Conservation (phyloP, 495 filamentous ascomycete genomes). For the Aspergillus cristatus region DNA sequence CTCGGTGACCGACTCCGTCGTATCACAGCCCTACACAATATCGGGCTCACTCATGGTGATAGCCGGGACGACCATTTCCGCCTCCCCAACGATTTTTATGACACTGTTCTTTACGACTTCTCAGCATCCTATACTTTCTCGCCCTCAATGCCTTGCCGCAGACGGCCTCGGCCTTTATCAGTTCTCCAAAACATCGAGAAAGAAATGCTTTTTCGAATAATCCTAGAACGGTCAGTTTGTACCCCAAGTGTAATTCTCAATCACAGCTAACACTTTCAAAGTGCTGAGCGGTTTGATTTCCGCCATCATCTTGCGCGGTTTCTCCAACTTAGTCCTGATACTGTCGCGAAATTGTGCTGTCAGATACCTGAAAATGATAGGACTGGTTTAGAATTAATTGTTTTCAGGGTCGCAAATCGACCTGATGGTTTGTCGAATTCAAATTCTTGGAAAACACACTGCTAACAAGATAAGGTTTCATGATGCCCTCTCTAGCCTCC, state of each 20-base stretch:
- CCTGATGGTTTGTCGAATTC: slow-evolving; percentile 2
- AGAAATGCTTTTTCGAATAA: too few species aligned
- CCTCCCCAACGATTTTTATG: slow-evolving; percentile 9
- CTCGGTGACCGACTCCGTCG: slow-evolving; percentile 10
- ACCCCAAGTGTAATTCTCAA: too few species aligned
- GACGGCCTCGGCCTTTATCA: slow-evolving; percentile 4
- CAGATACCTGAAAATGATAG: not conserved
- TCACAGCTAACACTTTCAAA: not conserved
- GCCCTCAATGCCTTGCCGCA: slow-evolving; percentile 1
- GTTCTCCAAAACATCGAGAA: slow-evolving; percentile 1
- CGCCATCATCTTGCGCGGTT: not conserved
- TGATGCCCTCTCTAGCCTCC: slow-evolving; percentile 5
- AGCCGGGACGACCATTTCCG: slow-evolving; percentile 11
- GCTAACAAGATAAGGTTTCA: slow-evolving; percentile 4
- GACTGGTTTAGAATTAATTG: slow-evolving; percentile 5
- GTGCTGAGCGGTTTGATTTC: not conserved
- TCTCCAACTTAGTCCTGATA: not conserved
- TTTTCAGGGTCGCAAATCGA: slow-evolving; percentile 2
- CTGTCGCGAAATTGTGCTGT: not conserved
- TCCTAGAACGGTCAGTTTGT: too few species aligned
- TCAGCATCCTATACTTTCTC: slow-evolving; percentile 10
- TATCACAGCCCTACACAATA: slow-evolving; percentile 7
- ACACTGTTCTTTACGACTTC: slow-evolving; percentile 14
- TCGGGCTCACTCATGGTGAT: slow-evolving; percentile 12
- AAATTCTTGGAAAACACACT: not conserved